Base-by-base conservation (phyloP, 805 yeast genomes). In the Candida rishiriensis region DNA sequence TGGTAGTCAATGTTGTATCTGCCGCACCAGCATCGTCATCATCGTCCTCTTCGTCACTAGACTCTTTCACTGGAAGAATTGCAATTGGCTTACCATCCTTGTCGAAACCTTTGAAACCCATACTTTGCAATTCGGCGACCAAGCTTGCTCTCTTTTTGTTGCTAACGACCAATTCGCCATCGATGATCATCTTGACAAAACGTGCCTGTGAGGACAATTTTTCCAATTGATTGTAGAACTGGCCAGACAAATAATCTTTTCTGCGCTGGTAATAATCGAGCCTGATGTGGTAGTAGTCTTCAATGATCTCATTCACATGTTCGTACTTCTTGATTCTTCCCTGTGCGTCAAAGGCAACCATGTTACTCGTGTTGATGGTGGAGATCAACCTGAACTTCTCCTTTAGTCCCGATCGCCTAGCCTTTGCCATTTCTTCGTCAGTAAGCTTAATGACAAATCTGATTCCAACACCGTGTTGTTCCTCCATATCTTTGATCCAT, bases 401-500 rank as follows among this genome's bases (percentile, higher is more conserved):
- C 55, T 86, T 76, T 43, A 88, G 71, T 0, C 99, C 99, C 18
- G 84, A 76, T 41, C 72, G 72, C 49, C 74, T 69, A 0, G 96
- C 76, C 55, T 87, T 86, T 18, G 68, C 74, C 98, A 93, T 91
- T 60, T 91, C 96, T 38, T 82, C 91, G 42, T 74, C 76, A 10
- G 81, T 68, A 50, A 93, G 67, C 31, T 80, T 87, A 28, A 93
- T 78, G 26, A 87, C 79, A 57, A 93, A 93, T 49, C 82, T 79
- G 51, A 93, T 82, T 34, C 82, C 84, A 45, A 79, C 72, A 14
- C 88, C 86, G 64, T 93, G 99, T 62, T 91, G 96, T 60, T 93
- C 99, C 53, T 84, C 88, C 82, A 90, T 79, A 64, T 91, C 97
- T 54, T 88, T 90, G 49, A 91, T 88, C 95, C 97, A 91, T 18